phyloP scores from a whole-genome alignment of 1,284 basidiomycete species.

The Afroboletus lepidellus region DNA sequence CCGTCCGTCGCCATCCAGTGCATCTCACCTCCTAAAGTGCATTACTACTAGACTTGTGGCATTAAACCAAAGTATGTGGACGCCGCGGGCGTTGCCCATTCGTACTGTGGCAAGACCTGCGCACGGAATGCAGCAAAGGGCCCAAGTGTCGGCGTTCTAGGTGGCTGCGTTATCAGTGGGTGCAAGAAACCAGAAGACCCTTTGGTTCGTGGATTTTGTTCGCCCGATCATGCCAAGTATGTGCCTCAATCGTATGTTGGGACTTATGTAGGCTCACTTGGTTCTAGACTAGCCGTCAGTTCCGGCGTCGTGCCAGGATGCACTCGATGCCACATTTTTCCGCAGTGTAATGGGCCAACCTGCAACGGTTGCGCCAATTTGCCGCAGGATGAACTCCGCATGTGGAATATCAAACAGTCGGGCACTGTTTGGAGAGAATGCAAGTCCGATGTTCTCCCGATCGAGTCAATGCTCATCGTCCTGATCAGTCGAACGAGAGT shows the following conservation, averaged over 20 bases:
- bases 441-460: conserved; percentile 22
- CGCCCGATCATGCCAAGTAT: conserved; percentile 54
- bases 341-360: conserved; percentile 31
- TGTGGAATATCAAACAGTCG: conserved; percentile 33
- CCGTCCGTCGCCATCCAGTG: conserved; percentile 5
- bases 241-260: conserved; percentile 17
- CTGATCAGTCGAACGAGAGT: conserved; percentile 38
- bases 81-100: conserved; percentile 53
- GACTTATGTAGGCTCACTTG: conserved; percentile 9
- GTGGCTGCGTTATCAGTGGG: conserved; percentile 44
- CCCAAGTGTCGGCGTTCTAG: conserved; percentile 12
- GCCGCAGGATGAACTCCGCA: conserved; percentile 25
- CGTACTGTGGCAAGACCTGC: conserved; percentile 61
- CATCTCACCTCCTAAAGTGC: conserved; percentile 5
- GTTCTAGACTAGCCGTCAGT: conserved; percentile 49
- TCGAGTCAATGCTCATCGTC: conserved; percentile 15
- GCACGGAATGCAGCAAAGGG: conserved; percentile 41
- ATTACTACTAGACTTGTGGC: conserved; percentile 55
- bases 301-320: conserved; percentile 46
- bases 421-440: conserved; percentile 37
- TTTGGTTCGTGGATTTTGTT: conserved; percentile 52
- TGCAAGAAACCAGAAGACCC: conserved; percentile 50
- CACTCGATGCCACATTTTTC: conserved; percentile 44
- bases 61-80: conserved; percentile 55
- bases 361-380: conserved; percentile 26